These are phyloP conservation scores for Lachnellula arida DNA, from an alignment of 2,329 filamentous ascomycete species.

Conservation along the genomic window DNA sequence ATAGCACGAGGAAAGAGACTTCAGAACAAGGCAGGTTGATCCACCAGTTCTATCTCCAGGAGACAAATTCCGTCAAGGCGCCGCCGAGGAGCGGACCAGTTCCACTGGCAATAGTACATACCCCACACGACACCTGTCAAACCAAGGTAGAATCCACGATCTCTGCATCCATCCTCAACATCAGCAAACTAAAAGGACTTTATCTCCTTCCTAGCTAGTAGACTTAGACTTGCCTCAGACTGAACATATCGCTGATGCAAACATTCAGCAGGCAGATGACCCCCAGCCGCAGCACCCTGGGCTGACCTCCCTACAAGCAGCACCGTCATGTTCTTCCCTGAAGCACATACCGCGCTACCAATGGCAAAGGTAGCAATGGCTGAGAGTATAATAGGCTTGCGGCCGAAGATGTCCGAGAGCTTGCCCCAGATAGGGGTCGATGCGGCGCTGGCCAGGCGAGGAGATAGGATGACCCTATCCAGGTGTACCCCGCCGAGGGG, in stretches of 20 bases:
- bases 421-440: conserved; percentile 64
- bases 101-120: conserved; percentile 50
- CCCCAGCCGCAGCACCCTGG: background rate
- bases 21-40: conserved; percentile 41
- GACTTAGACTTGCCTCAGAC: background rate
- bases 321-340: conserved; percentile 58
- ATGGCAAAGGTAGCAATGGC: conserved; percentile 58
- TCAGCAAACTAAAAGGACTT: background rate
- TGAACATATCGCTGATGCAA: background rate
- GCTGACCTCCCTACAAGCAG: conserved; percentile 32
- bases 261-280: background rate
- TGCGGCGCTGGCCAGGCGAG: conserved; percentile 62
- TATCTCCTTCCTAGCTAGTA: background rate
- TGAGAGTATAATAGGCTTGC: conserved; percentile 45
- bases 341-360: conserved; percentile 56
- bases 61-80: conserved; percentile 53
- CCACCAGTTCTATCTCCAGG: conserved; percentile 57
- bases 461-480: conserved; percentile 69
- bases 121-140: conserved; percentile 58
- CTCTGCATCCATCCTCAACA: conserved; percentile 24
- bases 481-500: conserved; percentile 52
- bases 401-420: conserved; percentile 49
- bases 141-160: conserved; percentile 58
- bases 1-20: background rate
- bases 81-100: conserved; percentile 59